Evolutionary conservation across 768 basidiomycete genomes (phyloP).

Genomic region (Tricholoma terreum): DNA sequence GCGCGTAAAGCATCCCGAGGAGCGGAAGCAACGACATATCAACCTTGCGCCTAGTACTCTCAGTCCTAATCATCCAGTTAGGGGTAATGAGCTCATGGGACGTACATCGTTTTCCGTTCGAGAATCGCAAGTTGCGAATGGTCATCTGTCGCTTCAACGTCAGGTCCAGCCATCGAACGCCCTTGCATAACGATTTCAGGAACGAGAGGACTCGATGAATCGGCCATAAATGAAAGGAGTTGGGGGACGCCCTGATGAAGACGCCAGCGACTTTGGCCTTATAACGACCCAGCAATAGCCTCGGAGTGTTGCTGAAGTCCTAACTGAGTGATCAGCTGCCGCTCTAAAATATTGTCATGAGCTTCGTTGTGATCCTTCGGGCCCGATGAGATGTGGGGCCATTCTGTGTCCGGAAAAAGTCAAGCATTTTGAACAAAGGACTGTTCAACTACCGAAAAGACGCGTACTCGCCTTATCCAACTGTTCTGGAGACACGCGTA

Average conservation of each 20-base stretch:
- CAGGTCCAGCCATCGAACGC: not conserved
- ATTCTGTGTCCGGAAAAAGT: not conserved
- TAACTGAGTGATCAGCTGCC: not conserved
- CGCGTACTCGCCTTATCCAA: not conserved
- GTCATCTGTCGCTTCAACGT: not conserved
- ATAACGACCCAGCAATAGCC: constrained; percentile 8
- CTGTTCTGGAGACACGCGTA: not conserved
- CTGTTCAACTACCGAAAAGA: not conserved
- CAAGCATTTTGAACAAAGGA: not conserved
- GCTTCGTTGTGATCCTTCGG: not conserved
- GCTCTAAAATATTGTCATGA: not conserved
- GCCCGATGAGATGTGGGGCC: not conserved
- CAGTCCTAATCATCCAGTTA: not conserved
- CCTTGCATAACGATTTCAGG: constrained; percentile 1
- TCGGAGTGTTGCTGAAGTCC: not conserved
- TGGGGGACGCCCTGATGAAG: not conserved
- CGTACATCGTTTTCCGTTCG: constrained; percentile 19
- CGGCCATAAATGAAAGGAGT: constrained; percentile 6
- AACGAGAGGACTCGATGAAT: constrained; percentile 4
- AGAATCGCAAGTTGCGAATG: constrained; percentile 5
- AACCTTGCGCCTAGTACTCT: constrained; percentile 31
- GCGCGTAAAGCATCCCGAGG: constrained; percentile 35
- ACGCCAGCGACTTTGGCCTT: not conserved
- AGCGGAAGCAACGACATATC: constrained; percentile 40
- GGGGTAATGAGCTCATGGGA: not conserved